Base-by-base conservation (phyloP, 2,329 filamentous ascomycete species). In the Aspergillus ruber region DNA sequence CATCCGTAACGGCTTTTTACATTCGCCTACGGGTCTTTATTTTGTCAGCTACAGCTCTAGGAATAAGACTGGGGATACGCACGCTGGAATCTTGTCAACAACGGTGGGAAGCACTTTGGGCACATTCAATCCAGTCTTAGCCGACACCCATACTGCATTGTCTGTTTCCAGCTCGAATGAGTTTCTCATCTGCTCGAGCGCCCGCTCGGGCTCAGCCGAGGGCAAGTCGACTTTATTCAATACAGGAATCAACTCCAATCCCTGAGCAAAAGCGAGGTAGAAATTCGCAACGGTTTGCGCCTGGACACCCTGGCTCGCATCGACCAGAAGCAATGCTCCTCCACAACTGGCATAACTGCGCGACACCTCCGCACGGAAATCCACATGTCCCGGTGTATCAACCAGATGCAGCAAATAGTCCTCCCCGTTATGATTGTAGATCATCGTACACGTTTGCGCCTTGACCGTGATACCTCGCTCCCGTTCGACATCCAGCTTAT, bases 241-340 rank as follows among this genome's bases (percentile, higher is more conserved):
- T 20, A 98, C 88, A 0, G 93, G 93, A 3, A 98, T 82, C 52
- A 98, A 79, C 18, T 83, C 79, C 44, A 98, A 73, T 13, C 89
- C 88, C 67, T 97, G 89, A 1, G 91, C 84, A 69, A 98, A 98
- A 6, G 93, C 93, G 20, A 97, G 82, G 66, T 97, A 96, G 72
- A 98, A 98, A 69, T 98, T 98, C 52, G 93, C 93, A 7, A 98
- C 93, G 0, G 93, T 98, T 74, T 98, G 93, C 4, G 93, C 93
- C 72, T 98, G 93, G 2, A 98, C 84, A 41, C 93, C 93, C 70
- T 98, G 93, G 57, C 88, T 95, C 6, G 91, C 93, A 75, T 98
- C 93, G 2, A 98, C 91, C 1, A 98, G 81, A 45, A 98, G 77
- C 50, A 98, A 68, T 1, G 93, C 91, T 44, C 93, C 94, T 54